Evolutionary conservation across 441 rosid species (phyloP).

Genomic region (Brassica balearica): DNA sequence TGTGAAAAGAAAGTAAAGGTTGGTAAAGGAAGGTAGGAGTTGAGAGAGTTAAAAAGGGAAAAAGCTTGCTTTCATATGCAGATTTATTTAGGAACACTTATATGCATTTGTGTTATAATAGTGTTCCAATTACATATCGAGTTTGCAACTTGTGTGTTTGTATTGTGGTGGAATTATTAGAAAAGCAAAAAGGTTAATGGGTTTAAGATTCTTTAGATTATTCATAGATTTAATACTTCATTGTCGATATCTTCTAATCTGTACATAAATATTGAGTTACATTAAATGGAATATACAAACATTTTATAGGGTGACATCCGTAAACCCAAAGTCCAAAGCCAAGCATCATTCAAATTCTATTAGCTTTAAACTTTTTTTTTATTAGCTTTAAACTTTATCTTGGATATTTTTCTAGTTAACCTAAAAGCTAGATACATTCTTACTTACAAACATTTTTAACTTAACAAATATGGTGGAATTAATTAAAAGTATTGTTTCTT

Average conservation of each 20-base stretch:
- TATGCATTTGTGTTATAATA: constrained; percentile 24
- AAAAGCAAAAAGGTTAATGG: constrained; percentile 36
- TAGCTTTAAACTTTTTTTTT: too few species aligned
- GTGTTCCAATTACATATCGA: constrained; percentile 21
- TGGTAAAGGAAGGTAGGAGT: constrained; percentile 44
- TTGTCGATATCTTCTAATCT: background rate
- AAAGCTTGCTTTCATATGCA: constrained; percentile 46
- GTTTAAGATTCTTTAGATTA: constrained; percentile 41
- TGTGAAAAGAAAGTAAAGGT: constrained; percentile 33
- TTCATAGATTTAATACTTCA: constrained; percentile 13
- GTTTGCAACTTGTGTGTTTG: constrained; percentile 42
- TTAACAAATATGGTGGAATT: background rate
- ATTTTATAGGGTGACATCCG: background rate
- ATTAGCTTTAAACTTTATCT: background rate
- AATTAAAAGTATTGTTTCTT: background rate
- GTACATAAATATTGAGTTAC: background rate
- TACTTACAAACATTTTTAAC: too few species aligned
- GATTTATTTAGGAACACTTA: constrained; percentile 34
- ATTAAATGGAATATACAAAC: background rate
- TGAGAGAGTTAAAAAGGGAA: constrained; percentile 41
- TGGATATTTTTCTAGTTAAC: background rate
- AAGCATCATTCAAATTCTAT: background rate
- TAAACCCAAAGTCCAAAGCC: background rate
- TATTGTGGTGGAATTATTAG: constrained; percentile 31
- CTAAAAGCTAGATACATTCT: background rate